Evolutionary conservation across 257 asterid genomes (phyloP).

Genomic region (Forsythia suspensa): DNA sequence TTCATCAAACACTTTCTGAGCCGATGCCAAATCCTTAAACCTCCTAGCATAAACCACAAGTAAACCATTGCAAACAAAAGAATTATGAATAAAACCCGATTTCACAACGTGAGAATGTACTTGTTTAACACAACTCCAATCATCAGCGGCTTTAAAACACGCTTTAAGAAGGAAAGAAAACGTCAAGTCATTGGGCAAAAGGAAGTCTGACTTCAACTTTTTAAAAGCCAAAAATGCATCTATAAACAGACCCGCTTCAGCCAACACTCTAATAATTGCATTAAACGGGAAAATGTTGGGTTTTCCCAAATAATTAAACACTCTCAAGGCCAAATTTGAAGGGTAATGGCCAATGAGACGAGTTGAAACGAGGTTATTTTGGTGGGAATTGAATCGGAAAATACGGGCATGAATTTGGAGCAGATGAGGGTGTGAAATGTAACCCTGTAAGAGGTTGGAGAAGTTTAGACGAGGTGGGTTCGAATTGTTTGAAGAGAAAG

Average conservation of each 20-base stretch:
- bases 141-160: slow-evolving; percentile 31
- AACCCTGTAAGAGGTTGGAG: slow-evolving; percentile 59
- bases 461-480: slow-evolving; percentile 25
- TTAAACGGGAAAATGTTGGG: slow-evolving; percentile 74
- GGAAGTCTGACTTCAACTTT: slow-evolving; percentile 23
- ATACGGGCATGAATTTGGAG: slow-evolving; percentile 74
- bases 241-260: slow-evolving; percentile 49
- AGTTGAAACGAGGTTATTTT: slow-evolving; percentile 67
- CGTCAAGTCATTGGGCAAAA: slow-evolving; percentile 63
- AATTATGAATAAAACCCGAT: slow-evolving; percentile 38
- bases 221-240: slow-evolving; percentile 42
- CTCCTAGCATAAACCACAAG: slow-evolving; percentile 48
- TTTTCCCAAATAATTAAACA: slow-evolving; percentile 35
- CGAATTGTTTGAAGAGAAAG: slow-evolving; percentile 21
- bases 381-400: slow-evolving; percentile 53
- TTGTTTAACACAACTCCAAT: slow-evolving; percentile 34
- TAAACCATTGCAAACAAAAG: slow-evolving; percentile 62
- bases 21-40: slow-evolving; percentile 46
- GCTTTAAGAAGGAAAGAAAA: slow-evolving; percentile 73
- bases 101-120: slow-evolving; percentile 54
- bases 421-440: slow-evolving; percentile 45
- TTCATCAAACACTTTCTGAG: slow-evolving; percentile 68
- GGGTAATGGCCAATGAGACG: slow-evolving; percentile 81
- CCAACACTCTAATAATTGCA: slow-evolving; percentile 66
- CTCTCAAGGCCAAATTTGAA: slow-evolving; percentile 40